Conservation (phyloP, 106 monocot genomes). For the Phalaenopsis aphrodite region DNA sequence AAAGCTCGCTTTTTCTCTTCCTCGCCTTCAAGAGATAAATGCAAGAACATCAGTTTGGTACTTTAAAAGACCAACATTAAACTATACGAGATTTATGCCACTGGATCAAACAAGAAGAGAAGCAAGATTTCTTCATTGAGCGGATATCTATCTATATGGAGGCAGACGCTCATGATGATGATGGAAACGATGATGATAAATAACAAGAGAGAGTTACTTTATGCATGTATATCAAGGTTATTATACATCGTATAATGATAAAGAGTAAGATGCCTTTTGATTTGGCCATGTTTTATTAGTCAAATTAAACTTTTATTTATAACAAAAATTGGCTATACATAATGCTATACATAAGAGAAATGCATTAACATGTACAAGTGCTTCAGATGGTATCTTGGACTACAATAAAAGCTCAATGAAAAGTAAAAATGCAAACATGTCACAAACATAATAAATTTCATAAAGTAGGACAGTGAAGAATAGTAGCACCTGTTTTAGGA, state of each 20-base stretch:
- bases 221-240: background rate
- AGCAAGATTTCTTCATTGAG: background rate
- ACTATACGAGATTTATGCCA: background rate
- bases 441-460: background rate
- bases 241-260: background rate
- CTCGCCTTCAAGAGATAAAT: conserved; percentile 28
- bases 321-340: background rate
- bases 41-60: background rate
- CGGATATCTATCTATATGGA: background rate
- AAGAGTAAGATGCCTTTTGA: background rate
- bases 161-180: background rate
- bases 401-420: background rate
- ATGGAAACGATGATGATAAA: background rate
- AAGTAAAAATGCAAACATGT: background rate
- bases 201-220: background rate
- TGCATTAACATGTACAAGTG: background rate
- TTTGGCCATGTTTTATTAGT: background rate
- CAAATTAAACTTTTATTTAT: background rate
- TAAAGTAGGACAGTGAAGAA: background rate
- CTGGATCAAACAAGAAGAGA: background rate
- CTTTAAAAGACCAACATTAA: background rate
- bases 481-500: conserved; percentile 43
- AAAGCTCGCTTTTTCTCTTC: conserved; percentile 39
- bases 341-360: background rate
- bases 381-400: background rate